A percentile compares a stretch with the other conserved stretches of the same genome.
phyloP scores from a whole-genome alignment of 108 stramenopile species.

The Cyclotella kingstonii region DNA sequence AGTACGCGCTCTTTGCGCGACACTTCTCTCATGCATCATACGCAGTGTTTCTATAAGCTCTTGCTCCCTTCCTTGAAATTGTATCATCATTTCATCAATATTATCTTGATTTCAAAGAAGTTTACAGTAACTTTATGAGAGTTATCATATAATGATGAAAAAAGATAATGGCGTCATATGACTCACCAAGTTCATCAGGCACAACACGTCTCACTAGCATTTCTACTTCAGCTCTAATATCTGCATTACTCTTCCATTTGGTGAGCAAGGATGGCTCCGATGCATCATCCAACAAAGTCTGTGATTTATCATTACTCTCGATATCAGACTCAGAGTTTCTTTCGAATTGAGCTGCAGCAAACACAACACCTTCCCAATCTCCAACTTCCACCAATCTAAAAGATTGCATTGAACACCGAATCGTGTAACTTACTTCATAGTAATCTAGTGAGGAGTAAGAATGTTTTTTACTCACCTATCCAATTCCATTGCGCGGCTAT shows the following conservation, averaged over 20 bases:
- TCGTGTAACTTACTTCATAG: too few relatives aligned
- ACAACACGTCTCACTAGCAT: constrained; percentile 52
- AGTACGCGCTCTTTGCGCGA: constrained; percentile 54
- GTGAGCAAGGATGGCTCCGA: constrained; percentile 21
- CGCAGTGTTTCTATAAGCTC: constrained; percentile 59
- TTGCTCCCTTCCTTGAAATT: constrained; percentile 63
- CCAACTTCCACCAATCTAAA: constrained; percentile 7
- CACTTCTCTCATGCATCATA: constrained; percentile 63
- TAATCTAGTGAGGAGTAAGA: too few relatives aligned
- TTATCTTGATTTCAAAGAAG: constrained; percentile 32
- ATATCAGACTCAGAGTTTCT: constrained; percentile 2
- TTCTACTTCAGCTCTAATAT: constrained; percentile 52
- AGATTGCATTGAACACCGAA: background rate
- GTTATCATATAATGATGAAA: background rate
- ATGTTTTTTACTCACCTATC: constrained; percentile 1
- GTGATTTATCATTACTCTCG: background rate
- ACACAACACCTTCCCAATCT: constrained; percentile 49
- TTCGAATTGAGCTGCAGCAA: constrained; percentile 45
- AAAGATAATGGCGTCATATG: background rate
- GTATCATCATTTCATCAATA: constrained; percentile 70
- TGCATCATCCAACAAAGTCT: background rate
- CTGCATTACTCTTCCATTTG: constrained; percentile 5
- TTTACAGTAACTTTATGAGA: background rate
- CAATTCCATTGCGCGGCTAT: background rate
- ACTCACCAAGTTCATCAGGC: constrained; percentile 57